Evolutionary conservation across 2,329 filamentous ascomycete genomes (phyloP), one percentile per base, ranked within the genome.

Genomic region (Grosmannia huntii): DNA sequence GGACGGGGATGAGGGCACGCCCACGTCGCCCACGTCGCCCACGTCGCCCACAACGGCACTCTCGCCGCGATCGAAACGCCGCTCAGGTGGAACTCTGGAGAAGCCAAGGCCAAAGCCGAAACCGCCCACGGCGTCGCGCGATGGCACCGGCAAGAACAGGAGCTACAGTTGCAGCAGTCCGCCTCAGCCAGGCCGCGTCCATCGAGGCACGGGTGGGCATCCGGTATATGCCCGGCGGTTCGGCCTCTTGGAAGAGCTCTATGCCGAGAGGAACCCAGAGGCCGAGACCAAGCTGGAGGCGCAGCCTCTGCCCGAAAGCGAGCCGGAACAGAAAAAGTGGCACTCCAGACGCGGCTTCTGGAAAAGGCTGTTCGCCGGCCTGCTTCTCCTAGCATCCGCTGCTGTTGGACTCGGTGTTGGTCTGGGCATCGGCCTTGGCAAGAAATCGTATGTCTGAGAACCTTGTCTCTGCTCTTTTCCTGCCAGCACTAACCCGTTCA

Each of bases 361-460:
- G 65, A 71, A 66, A n/a, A 63, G 73, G 12, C 54, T 68, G 2
- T 67, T 0, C 57, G 69, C 10, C 28, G 75, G 3, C 50, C 53
- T 70, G 7, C 62, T 68, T 6, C 59, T 73, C 50, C 63, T 70
- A 9, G 65, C 74, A 4, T 74, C 68, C 0, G 58, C 77, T 36
- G 68, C 69, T 0, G 66, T 74, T 33, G 75, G 75, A 0, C 63
- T 77, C 31, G 67, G 70, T 0, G 55, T 76, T 41, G 74, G 74
- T 1, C 58, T 75, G 57, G 68, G 68, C 33, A 67, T 21, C 23
- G 48, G 48, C 25, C 48, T 50, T 16, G 12, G 25, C 48, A 50
- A 50, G 10, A 50, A 50, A n/a, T 36, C 50, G 28, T 53, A 53
- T 3, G 27, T 33, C n/a, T 31, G 25, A 10, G 16, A 21, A 10